These are phyloP conservation scores for Rhizopogon parksii DNA, from an alignment of 1,284 basidiomycete species.

Conservation along the genomic window DNA sequence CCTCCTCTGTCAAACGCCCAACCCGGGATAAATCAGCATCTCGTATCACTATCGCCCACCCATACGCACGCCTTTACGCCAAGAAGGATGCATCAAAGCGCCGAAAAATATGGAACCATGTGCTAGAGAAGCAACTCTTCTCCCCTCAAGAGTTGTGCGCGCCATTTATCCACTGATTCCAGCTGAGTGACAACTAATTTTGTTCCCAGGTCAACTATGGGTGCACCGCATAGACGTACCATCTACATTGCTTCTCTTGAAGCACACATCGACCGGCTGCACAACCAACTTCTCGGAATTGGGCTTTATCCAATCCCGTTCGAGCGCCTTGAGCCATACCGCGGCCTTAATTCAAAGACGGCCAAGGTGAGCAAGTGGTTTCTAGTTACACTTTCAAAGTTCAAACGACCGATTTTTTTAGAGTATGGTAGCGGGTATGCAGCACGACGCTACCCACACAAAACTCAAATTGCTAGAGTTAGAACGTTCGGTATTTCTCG, in stretches of 20 bases:
- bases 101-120: slow-evolving; percentile 68
- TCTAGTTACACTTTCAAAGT: not conserved
- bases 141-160: slow-evolving; percentile 57
- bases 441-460: slow-evolving; percentile 51
- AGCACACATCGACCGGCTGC: slow-evolving; percentile 54
- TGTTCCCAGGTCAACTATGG: slow-evolving; percentile 47
- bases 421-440: slow-evolving; percentile 68
- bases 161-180: not conserved
- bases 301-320: slow-evolving; percentile 49
- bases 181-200: not conserved
- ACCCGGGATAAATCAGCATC: slow-evolving; percentile 15
- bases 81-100: slow-evolving; percentile 59
- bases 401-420: slow-evolving; percentile 18
- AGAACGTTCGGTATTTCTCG: slow-evolving; percentile 47
- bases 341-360: slow-evolving; percentile 61
- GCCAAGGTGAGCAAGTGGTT: slow-evolving; percentile 46
- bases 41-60: slow-evolving; percentile 44
- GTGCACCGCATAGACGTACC: slow-evolving; percentile 53
- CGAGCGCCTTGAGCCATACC: slow-evolving; percentile 47
- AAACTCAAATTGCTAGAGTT: slow-evolving; percentile 60
- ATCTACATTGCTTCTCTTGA: slow-evolving; percentile 58
- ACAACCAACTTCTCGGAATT: slow-evolving; percentile 43
- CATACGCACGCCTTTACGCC: slow-evolving; percentile 56
- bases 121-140: slow-evolving; percentile 65
- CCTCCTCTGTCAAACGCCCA: slow-evolving; percentile 14